These are phyloP conservation scores for Aphanoascus verrucosus DNA, from an alignment of 2,329 filamentous ascomycete genomes.

Conservation along the genomic window DNA sequence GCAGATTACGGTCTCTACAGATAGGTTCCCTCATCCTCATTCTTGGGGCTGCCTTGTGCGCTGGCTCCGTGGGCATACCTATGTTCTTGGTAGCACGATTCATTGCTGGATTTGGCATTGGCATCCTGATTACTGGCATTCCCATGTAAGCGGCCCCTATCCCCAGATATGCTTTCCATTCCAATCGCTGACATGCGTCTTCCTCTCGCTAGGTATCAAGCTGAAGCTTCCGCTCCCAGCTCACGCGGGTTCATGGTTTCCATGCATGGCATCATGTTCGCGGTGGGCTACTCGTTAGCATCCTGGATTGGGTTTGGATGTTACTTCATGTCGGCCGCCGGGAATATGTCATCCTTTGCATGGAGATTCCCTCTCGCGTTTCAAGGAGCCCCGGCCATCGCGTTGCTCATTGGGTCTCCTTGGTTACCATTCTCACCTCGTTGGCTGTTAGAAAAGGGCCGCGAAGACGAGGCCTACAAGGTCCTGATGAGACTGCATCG, in stretches of 20 bases:
- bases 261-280: constrained; percentile 35
- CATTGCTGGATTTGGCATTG: constrained; percentile 13
- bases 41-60: constrained; percentile 33
- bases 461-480: constrained; percentile 31
- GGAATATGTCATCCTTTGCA: constrained; percentile 26
- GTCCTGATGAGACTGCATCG: constrained; percentile 37
- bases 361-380: constrained; percentile 41
- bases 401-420: constrained; percentile 31
- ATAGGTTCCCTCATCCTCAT: constrained; percentile 29
- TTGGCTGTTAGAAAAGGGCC: constrained; percentile 37
- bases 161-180: background rate
- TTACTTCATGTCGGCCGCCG: constrained; percentile 28
- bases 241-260: constrained; percentile 34
- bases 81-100: constrained; percentile 14
- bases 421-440: constrained; percentile 36
- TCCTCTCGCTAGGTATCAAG: constrained; percentile 22
- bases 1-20: constrained; percentile 32
- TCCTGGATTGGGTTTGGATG: constrained; percentile 36
- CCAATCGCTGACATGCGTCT: background rate
- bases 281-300: constrained; percentile 32
- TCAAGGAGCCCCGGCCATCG: constrained; percentile 32
- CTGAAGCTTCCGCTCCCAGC: constrained; percentile 32
- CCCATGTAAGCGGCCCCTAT: constrained; percentile 10
- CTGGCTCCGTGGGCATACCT: constrained; percentile 21
- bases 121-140: constrained; percentile 13